Evolutionary conservation across 441 rosid genomes (phyloP).

Genomic region (Theobroma grandiflorum): DNA sequence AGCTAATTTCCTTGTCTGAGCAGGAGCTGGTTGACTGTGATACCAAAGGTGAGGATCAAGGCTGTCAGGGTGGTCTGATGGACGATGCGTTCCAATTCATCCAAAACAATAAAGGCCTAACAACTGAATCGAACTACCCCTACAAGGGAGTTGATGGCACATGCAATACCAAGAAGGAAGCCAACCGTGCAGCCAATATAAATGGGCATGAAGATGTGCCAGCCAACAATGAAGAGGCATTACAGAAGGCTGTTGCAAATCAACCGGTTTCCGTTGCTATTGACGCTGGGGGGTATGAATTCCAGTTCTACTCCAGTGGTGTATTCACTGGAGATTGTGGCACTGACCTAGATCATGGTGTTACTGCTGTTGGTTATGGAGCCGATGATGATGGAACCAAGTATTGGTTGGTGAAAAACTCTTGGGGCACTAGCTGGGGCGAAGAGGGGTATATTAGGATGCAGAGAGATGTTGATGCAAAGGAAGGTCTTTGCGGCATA

Average conservation of each 20-base stretch:
- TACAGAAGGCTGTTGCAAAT: constrained; percentile 50
- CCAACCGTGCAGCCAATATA: constrained; percentile 20
- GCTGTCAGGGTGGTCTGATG: constrained; percentile 12
- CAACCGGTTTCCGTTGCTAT: constrained; percentile 50
- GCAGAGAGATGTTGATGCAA: constrained; percentile 31
- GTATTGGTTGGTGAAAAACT: constrained; percentile 40
- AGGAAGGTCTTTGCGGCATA: constrained; percentile 39
- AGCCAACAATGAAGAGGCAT: constrained; percentile 39
- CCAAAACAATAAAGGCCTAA: not conserved
- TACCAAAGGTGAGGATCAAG: constrained; percentile 11
- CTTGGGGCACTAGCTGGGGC: constrained; percentile 44
- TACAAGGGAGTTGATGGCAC: not conserved
- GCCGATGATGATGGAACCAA: constrained; percentile 29
- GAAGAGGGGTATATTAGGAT: constrained; percentile 42
- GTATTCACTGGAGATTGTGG: constrained; percentile 29
- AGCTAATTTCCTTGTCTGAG: constrained; percentile 10
- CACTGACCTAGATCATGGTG: constrained; percentile 41
- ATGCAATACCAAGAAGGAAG: not conserved
- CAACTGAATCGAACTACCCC: not conserved
- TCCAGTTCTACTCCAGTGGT: constrained; percentile 45
- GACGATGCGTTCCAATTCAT: constrained; percentile 6
- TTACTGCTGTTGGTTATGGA: constrained; percentile 43
- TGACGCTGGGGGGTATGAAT: constrained; percentile 49
- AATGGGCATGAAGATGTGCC: constrained; percentile 48
- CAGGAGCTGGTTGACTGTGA: constrained; percentile 12